Evolutionary conservation across 2,329 filamentous ascomycete genomes (phyloP).

Genomic region (Scedosporium boydii): DNA sequence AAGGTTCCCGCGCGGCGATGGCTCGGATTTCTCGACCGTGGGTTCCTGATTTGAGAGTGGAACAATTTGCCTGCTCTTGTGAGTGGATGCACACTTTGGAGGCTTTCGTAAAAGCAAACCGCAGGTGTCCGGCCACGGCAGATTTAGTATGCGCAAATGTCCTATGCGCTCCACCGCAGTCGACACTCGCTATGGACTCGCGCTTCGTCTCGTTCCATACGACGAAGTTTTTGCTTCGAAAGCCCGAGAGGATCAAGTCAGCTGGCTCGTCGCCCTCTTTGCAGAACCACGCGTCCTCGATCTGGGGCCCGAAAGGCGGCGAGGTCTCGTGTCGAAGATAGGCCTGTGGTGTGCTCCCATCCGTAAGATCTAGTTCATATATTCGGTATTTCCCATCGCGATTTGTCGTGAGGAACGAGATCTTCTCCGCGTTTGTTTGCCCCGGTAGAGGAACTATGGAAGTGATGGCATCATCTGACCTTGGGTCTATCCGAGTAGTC

Average conservation of each 20-base stretch:
- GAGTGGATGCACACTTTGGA: conserved; percentile 40
- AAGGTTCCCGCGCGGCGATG: conserved; percentile 18
- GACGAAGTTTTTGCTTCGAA: conserved; percentile 69
- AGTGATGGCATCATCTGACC: conserved; percentile 54
- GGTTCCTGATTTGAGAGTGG: conserved; percentile 55
- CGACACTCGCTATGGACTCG: conserved; percentile 59
- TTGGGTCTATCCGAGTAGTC: neutral
- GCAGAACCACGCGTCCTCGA: conserved; percentile 62
- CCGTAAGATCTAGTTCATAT: conserved; percentile 30
- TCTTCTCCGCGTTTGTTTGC: conserved; percentile 9
- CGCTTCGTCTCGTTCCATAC: conserved; percentile 69
- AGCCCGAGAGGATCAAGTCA: conserved; percentile 68
- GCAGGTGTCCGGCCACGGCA: conserved; percentile 16
- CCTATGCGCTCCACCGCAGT: conserved; percentile 79
- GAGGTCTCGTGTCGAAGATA: conserved; percentile 55
- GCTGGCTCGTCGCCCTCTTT: conserved; percentile 19
- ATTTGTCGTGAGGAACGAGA: conserved; percentile 59
- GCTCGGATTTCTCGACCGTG: conserved; percentile 79
- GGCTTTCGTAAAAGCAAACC: conserved; percentile 68
- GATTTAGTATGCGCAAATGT: conserved; percentile 48
- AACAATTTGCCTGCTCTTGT: conserved; percentile 25
- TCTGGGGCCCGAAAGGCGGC: conserved; percentile 63
- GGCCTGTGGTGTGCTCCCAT: conserved; percentile 17
- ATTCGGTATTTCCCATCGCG: conserved; percentile 70
- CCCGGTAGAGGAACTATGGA: conserved; percentile 42